Evolutionary conservation across 208 protist genomes (phyloP).

Genomic region (Tritrichomonas foetus): DNA sequence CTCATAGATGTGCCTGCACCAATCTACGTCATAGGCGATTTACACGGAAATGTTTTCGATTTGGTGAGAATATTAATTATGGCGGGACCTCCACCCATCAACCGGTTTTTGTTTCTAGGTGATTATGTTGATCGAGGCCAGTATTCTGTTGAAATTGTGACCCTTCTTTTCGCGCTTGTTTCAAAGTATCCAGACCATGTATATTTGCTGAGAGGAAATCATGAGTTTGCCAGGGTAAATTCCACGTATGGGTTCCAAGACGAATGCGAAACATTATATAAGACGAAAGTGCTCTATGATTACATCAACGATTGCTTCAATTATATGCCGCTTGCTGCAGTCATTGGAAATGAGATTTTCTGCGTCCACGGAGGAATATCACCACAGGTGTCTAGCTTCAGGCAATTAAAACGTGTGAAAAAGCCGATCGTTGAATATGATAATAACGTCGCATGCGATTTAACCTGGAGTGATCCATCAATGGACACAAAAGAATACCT

Average conservation of each 20-base stretch:
- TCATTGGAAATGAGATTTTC: neutral
- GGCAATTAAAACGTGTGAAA: neutral
- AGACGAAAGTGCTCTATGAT: neutral
- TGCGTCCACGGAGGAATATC: constrained; percentile 2
- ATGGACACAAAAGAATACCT: neutral
- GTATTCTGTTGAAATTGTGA: constrained; percentile 18
- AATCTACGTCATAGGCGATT: neutral
- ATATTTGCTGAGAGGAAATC: neutral
- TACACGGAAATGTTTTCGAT: too few relatives aligned
- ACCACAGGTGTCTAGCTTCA: neutral
- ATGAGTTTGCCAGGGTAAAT: neutral
- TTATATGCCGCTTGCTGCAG: neutral
- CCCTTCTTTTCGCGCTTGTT: neutral
- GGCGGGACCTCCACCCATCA: neutral
- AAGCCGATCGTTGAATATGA: neutral
- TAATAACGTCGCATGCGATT: neutral
- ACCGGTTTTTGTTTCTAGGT: neutral
- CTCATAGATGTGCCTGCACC: neutral
- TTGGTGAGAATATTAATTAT: neutral
- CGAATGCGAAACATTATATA: neutral
- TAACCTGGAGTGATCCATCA: neutral
- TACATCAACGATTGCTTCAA: neutral
- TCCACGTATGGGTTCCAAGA: neutral
- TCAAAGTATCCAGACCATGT: neutral
- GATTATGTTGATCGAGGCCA: constrained; percentile 20